These are phyloP conservation scores for Echinosophora koreensis DNA, from an alignment of 306 rosid species.

Conservation along the genomic window DNA sequence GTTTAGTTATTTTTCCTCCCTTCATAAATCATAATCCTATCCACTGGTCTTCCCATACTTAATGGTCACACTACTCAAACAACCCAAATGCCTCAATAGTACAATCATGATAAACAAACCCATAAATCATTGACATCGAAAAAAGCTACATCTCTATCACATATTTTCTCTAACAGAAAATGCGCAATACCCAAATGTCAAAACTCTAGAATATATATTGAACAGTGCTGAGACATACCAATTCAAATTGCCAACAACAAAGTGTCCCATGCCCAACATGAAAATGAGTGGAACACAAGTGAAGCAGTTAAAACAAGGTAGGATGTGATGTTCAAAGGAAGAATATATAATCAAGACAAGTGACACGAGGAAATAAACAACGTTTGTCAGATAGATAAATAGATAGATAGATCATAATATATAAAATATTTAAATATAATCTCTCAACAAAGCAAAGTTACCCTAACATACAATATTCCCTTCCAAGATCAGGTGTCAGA, in stretches of 20 bases:
- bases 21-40: background rate
- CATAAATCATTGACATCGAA: background rate
- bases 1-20: too few species aligned
- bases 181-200: too few species aligned
- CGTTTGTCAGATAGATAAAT: slow-evolving; percentile 47
- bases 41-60: background rate
- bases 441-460: slow-evolving; percentile 26
- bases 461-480: slow-evolving; percentile 46
- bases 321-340: slow-evolving; percentile 21
- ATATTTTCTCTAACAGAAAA: too few species aligned
- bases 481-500: slow-evolving; percentile 53
- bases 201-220: background rate
- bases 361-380: slow-evolving; percentile 29
- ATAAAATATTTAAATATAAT: slow-evolving; percentile 26
- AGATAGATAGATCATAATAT: slow-evolving; percentile 44
- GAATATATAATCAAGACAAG: slow-evolving; percentile 21
- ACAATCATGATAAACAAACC: background rate
- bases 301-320: background rate
- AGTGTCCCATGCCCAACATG: too few species aligned
- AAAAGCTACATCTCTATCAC: background rate
- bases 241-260: too few species aligned
- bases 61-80: background rate
- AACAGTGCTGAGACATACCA: background rate
- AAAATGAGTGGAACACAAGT: background rate
- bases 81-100: background rate